Base-by-base conservation (phyloP, 2,329 filamentous ascomycete species). In the Phoma sp. region DNA sequence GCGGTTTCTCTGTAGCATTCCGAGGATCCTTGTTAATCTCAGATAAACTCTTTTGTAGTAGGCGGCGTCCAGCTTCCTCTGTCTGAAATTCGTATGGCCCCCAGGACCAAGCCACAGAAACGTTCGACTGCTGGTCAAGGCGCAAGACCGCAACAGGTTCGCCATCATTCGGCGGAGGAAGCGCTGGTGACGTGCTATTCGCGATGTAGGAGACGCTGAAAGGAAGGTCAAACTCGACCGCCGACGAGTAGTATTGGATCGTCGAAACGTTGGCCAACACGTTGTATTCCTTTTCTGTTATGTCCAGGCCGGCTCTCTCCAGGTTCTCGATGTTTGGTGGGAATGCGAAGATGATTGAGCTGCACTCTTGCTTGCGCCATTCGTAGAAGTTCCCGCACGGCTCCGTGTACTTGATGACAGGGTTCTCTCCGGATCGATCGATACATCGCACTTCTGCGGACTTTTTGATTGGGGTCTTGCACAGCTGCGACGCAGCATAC, bases 31-130 rank as follows among this genome's bases (percentile, higher is more conserved):
- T 73, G 60, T 75, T 75, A 46, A 75, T 60, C 22, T 61, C 59
- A 7, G 66, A 66, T 10, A 75, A 23, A 14, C 71, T 74, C n/a
- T 66, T 55, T 30, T 69, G 53, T 14, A 74, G 60, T 8, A 74
- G 52, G 3, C 60, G 47, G 18, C 60, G 58, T 11, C 67, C 71
- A 1, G 63, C 58, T 4, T 61, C 47, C 38, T 69, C 67, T 4
- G 70, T 62, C 35, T 72, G 60, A 50, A 59, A 72, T 25, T 71
- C 66, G 35, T 74, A 69, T 1, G 71, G 70, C 10, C 72, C 72
- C 72, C 72, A 74, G 9, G 70, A 73, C 72, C 72, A 75, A 7
- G 70, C 61, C 7, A 72, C 68, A 0, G 67, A 69, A 11, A 75
- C 56, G 38, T 72, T 67, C 37, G 67, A 71, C 9, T 60, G 36